These are phyloP conservation scores for Trypanosoma caninum DNA, from an alignment of 208 protist species.

Conservation along the genomic window DNA sequence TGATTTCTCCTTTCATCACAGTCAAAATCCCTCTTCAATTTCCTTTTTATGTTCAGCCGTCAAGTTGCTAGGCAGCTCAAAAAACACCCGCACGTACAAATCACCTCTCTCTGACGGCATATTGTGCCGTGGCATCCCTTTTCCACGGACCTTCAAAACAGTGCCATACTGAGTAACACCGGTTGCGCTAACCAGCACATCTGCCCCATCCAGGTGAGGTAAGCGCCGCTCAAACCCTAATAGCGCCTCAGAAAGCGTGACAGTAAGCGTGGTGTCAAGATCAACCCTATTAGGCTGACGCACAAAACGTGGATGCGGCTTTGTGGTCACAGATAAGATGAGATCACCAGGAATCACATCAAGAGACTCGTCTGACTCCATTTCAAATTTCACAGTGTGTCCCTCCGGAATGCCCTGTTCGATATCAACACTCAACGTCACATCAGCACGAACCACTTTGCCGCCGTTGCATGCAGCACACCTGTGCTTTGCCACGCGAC, in stretches of 20 bases:
- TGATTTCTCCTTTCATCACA: background rate
- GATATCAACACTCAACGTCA: conserved; percentile 58
- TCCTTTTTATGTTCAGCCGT: conserved; percentile 44
- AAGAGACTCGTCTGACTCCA: conserved; percentile 79
- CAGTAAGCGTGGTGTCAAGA: conserved; percentile 66
- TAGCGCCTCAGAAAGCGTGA: conserved; percentile 88
- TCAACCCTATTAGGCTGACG: conserved; percentile 73
- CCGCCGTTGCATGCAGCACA: conserved; percentile 78
- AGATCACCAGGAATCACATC: conserved; percentile 85
- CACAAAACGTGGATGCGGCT: conserved; percentile 68
- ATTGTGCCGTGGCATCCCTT: conserved; percentile 92
- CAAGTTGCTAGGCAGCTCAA: conserved; percentile 67
- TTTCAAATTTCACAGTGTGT: conserved; percentile 73
- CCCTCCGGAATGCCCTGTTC: conserved; percentile 68
- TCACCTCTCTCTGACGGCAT: conserved; percentile 85
- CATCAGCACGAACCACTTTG: conserved; percentile 44
- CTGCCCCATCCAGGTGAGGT: conserved; percentile 82
- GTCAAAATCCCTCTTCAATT: conserved; percentile 27
- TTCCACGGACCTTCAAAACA: conserved; percentile 63
- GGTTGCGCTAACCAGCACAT: conserved; percentile 34
- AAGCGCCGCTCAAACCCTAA: conserved; percentile 84
- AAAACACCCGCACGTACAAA: conserved; percentile 80
- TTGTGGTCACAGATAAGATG: conserved; percentile 43
- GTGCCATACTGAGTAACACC: conserved; percentile 64
- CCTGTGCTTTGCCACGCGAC: conserved; percentile 62